phyloP scores from a whole-genome alignment of 2,329 filamentous ascomycete species.

The Teratosphaeria zuluensis region DNA sequence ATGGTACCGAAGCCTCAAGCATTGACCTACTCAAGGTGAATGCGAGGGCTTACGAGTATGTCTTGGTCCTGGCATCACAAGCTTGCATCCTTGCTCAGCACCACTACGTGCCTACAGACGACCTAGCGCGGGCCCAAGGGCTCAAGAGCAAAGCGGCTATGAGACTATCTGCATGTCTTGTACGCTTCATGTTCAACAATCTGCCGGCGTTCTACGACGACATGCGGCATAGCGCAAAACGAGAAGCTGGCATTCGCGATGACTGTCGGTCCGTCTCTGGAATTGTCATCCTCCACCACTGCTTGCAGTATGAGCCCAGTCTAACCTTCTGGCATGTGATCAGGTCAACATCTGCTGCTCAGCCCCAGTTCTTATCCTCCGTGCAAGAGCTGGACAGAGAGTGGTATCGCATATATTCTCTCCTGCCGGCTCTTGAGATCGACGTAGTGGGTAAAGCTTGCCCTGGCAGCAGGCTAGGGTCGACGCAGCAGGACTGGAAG shows the following conservation, averaged over 20 bases:
- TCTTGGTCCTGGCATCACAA: conserved; percentile 24
- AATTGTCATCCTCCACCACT: conserved; percentile 38
- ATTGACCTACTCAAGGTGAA: not conserved
- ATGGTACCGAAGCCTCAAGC: not conserved
- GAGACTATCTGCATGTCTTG: not conserved
- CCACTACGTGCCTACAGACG: not conserved
- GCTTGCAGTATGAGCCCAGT: conserved; percentile 24
- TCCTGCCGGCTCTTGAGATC: conserved; percentile 46
- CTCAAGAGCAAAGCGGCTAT: not conserved
- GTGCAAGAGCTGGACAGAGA: conserved; percentile 27
- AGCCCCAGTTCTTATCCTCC: conserved; percentile 13
- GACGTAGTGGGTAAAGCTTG: conserved; percentile 40
- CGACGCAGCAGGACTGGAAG: conserved; percentile 40
- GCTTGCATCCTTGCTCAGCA: conserved; percentile 24
- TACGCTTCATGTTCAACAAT: not conserved
- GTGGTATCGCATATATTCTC: conserved; percentile 40
- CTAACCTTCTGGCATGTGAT: conserved; percentile 37
- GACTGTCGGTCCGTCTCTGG: conserved; percentile 33
- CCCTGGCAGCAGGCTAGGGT: conserved; percentile 31
- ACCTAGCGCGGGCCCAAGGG: not conserved
- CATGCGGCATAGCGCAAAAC: conserved; percentile 30
- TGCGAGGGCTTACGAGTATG: conserved; percentile 10
- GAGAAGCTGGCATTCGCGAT: conserved; percentile 41
- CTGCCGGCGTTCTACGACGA: conserved; percentile 27
- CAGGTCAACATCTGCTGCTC: conserved; percentile 24